These are phyloP conservation scores for Blepharisma stoltei DNA, from an alignment of 73 alveolate genomes.

Conservation along the genomic window DNA sequence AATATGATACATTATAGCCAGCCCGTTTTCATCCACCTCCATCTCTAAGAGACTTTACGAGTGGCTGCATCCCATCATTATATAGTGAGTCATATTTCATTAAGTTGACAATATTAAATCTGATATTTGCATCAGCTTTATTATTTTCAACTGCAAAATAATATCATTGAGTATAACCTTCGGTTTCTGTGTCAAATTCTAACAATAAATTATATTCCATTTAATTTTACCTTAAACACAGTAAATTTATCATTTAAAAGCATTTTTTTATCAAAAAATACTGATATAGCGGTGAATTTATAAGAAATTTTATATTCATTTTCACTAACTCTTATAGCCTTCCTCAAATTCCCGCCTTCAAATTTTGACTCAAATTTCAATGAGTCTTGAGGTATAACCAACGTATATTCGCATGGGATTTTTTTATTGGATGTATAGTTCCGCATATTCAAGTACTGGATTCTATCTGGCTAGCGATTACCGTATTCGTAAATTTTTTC, in stretches of 20 bases:
- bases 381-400: background rate
- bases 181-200: constrained; percentile 24
- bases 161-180: constrained; percentile 58
- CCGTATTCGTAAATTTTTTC: background rate
- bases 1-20: constrained; percentile 48
- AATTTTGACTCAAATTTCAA: constrained; percentile 44
- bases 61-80: constrained; percentile 76
- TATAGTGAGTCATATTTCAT: constrained; percentile 73
- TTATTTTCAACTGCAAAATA: constrained; percentile 36
- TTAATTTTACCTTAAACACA: too few relatives aligned
- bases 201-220: constrained; percentile 47
- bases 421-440: background rate
- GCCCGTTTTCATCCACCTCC: constrained; percentile 57
- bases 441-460: background rate
- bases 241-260: too few relatives aligned
- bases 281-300: too few relatives aligned
- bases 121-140: constrained; percentile 30
- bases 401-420: background rate
- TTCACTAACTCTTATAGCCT: constrained; percentile 37
- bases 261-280: too few relatives aligned
- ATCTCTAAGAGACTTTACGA: constrained; percentile 46
- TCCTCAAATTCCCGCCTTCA: constrained; percentile 40
- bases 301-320: too few relatives aligned
- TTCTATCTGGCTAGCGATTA: background rate
- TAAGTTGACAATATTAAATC: constrained; percentile 46